Percentiles rank a stretch among this genome's conserved stretches.
These are phyloP conservation scores for Kuraishia ogatae DNA, from an alignment of 805 yeast genomes.

Conservation along the genomic window DNA sequence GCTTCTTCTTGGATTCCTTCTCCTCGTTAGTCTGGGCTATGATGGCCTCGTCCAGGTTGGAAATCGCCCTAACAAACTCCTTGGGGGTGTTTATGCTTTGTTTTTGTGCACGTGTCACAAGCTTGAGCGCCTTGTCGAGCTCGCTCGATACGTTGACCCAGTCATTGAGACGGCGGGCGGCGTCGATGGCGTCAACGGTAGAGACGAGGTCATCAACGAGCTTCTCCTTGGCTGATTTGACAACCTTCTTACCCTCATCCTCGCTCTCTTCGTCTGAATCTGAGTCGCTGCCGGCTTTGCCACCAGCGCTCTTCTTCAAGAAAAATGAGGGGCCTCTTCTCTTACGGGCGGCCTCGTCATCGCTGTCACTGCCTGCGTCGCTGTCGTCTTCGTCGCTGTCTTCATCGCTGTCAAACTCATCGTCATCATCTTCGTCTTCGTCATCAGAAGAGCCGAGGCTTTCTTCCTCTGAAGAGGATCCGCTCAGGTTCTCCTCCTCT, in stretches of 20 bases:
- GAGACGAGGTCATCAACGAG: constrained; percentile 77
- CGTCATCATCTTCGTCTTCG: constrained; percentile 14
- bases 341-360: not conserved
- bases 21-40: constrained; percentile 40
- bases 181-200: constrained; percentile 57
- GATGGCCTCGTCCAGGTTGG: constrained; percentile 64
- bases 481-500: constrained; percentile 29
- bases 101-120: constrained; percentile 61
- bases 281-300: constrained; percentile 20
- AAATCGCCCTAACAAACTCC: constrained; percentile 58
- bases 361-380: constrained; percentile 24
- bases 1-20: constrained; percentile 52
- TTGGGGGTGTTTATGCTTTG: constrained; percentile 71
- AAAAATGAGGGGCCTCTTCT: constrained; percentile 44
- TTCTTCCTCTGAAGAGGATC: constrained; percentile 9
- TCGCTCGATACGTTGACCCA: constrained; percentile 72
- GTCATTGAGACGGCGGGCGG: constrained; percentile 59
- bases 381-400: constrained; percentile 35
- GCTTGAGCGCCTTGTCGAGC: constrained; percentile 69
- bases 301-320: constrained; percentile 36
- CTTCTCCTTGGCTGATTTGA: constrained; percentile 90
- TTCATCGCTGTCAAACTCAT: constrained; percentile 32
- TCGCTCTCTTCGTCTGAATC: constrained; percentile 36
- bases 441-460: constrained; percentile 11
- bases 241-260: constrained; percentile 74